Conservation (phyloP, 2,329 filamentous ascomycete species). For the Albophoma yamanashiensis region DNA sequence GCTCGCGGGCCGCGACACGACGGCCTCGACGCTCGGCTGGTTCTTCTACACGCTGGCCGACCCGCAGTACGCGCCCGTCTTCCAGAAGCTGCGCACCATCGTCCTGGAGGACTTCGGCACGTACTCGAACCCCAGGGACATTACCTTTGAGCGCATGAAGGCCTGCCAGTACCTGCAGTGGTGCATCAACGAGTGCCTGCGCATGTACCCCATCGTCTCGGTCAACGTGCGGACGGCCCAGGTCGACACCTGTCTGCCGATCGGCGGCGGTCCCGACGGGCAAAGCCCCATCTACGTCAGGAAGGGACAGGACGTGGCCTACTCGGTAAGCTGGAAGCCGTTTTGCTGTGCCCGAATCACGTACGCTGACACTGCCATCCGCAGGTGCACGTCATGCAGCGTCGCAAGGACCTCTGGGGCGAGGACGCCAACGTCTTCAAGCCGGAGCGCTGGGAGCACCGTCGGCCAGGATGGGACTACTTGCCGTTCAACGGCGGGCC, state of each 20-base stretch:
- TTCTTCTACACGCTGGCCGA: conserved; percentile 31
- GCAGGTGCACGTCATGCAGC: conserved; percentile 22
- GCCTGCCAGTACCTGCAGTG: conserved; percentile 13
- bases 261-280: conserved; percentile 38
- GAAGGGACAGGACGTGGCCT: conserved; percentile 33
- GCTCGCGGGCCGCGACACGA: conserved; percentile 46
- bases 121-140: conserved; percentile 14
- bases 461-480: conserved; percentile 14
- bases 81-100: conserved; percentile 28
- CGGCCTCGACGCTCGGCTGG: conserved; percentile 38
- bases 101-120: conserved; percentile 40
- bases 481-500: conserved; percentile 17
- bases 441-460: conserved; percentile 26
- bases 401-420: conserved; percentile 26
- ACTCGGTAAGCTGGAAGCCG: conserved; percentile 10
- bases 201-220: conserved; percentile 13
- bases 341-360: neutral
- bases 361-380: neutral
- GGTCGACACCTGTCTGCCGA: conserved; percentile 36
- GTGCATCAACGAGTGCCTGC: conserved; percentile 12
- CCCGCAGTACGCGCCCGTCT: conserved; percentile 22
- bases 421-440: conserved; percentile 26
- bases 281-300: conserved; percentile 35
- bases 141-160: conserved; percentile 13
- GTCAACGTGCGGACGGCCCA: conserved; percentile 11